A percentile compares a stretch with the other conserved stretches of the same genome.
These are phyloP conservation scores for Eucalyptus pauciflora DNA, from an alignment of 345 rosid species.

Conservation along the genomic window DNA sequence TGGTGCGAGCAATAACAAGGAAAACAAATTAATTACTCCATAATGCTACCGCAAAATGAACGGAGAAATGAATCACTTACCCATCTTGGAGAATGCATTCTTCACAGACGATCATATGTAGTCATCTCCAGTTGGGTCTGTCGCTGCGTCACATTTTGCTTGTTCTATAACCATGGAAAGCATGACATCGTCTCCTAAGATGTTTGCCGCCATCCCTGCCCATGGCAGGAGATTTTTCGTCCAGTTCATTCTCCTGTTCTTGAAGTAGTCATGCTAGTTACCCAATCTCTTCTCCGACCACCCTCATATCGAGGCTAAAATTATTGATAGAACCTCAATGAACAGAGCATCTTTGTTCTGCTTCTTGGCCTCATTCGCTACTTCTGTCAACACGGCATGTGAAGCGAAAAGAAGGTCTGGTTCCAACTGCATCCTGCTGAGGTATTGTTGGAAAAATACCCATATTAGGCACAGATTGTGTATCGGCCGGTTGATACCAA, in stretches of 20 bases:
- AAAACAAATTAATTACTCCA: not conserved
- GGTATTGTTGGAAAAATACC: conserved; percentile 83
- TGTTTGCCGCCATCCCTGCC: conserved; percentile 49
- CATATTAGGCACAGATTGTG: conserved; percentile 77
- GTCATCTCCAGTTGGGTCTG: conserved; percentile 39
- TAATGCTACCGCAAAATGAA: not conserved
- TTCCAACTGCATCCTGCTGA: conserved; percentile 47
- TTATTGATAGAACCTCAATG: conserved; percentile 42
- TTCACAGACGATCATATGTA: conserved; percentile 65
- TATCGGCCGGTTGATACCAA: conserved; percentile 54
- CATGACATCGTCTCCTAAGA: conserved; percentile 56
- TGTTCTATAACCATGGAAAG: conserved; percentile 8
- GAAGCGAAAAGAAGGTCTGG: conserved; percentile 69
- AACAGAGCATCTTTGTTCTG: conserved; percentile 50
- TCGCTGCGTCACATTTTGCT: conserved; percentile 29
- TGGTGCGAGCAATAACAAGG: not conserved
- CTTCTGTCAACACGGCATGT: conserved; percentile 51
- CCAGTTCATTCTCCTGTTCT: conserved; percentile 39
- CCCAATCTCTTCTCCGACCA: conserved; percentile 81
- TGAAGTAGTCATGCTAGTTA: conserved; percentile 61
- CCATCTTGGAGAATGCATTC: conserved; percentile 62
- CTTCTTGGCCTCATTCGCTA: conserved; percentile 61
- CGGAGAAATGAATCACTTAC: not conserved
- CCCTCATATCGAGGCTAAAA: conserved; percentile 55
- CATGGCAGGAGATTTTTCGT: conserved; percentile 61